These are phyloP conservation scores for Aspergillus taichungensis DNA, from an alignment of 495 filamentous ascomycete species.

Conservation along the genomic window DNA sequence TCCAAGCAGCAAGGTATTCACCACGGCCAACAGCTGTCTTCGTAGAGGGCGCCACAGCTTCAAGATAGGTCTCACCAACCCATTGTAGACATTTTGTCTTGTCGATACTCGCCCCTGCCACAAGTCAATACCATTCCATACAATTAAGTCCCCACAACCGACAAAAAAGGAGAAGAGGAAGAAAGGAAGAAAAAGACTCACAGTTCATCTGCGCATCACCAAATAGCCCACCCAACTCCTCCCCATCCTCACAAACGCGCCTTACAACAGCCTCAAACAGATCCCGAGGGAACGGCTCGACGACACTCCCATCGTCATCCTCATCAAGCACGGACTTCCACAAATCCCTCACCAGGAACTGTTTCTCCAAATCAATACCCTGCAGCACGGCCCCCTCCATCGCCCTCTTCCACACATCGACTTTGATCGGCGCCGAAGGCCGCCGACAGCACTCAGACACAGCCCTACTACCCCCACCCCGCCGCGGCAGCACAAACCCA, in stretches of 20 bases:
- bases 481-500: constrained; percentile 31
- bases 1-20: constrained; percentile 46
- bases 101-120: constrained; percentile 40
- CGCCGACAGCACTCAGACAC: constrained; percentile 19
- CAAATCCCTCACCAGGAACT: constrained; percentile 40
- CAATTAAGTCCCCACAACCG: too few species aligned
- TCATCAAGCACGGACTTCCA: constrained; percentile 41
- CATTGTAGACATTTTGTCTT: constrained; percentile 35
- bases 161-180: not conserved
- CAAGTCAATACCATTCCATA: too few species aligned
- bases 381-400: constrained; percentile 37
- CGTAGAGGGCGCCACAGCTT: constrained; percentile 33
- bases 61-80: constrained; percentile 45
- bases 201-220: constrained; percentile 25
- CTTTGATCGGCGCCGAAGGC: constrained; percentile 31
- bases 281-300: constrained; percentile 27
- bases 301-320: constrained; percentile 29
- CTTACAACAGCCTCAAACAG: constrained; percentile 37
- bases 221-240: constrained; percentile 12
- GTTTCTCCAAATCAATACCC: constrained; percentile 33
- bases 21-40: constrained; percentile 29
- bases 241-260: constrained; percentile 23
- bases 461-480: constrained; percentile 4
- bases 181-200: constrained; percentile 18
- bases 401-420: constrained; percentile 40